Evolutionary conservation across 2,329 filamentous ascomycete species (phyloP), one percentile per base, ranked within the genome.

Genomic region (Bipolaris bicolor): DNA sequence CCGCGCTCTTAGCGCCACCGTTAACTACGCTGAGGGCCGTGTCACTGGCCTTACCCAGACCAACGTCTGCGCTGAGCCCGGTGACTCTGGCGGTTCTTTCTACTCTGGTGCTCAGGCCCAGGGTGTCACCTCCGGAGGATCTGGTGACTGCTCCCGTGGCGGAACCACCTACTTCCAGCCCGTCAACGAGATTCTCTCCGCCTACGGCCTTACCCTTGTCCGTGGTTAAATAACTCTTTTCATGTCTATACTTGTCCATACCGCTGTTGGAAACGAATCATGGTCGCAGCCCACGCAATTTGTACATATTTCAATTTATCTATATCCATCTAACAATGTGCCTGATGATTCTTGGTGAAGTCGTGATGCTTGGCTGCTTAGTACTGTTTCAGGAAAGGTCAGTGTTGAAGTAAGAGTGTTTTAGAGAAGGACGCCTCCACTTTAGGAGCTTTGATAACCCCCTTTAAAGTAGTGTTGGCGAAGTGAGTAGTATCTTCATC

Each of bases 151-250:
- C 72, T 47, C 36, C n/a, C 40, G 34, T 31, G 77, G 77, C 54
- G 76, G 77, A 34, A 68, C 52, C 0, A 79, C 76, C 59, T 79
- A 75, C 69, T 79, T 78, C 75, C 77, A 78, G 70, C 77, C 77
- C 55, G 74, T 79, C 44, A 77, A 77, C 62, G 71, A 75, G 67
- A 78, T 79, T 49, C 68, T 79, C 37, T 77, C 75, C 37, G 74
- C 71, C 58, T 79, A 78, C 66, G 63, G 68, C 65, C 67, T 74
- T 44, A 63, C 66, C 47, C 57, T 68, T 10, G 57, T 57, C 48
- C 63, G 64, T 50, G 64, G 66, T 63, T 68, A 62, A 51, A 60
- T 56, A 52, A 20, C 26, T 43, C 29, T 48, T 48, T 40, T 13
- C 44, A 34, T 31, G 51, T 43, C 33, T 52, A 49, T 13, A 49